Base-by-base conservation (phyloP, 2,329 filamentous ascomycete species). In the Calonectria pauciramosa region DNA sequence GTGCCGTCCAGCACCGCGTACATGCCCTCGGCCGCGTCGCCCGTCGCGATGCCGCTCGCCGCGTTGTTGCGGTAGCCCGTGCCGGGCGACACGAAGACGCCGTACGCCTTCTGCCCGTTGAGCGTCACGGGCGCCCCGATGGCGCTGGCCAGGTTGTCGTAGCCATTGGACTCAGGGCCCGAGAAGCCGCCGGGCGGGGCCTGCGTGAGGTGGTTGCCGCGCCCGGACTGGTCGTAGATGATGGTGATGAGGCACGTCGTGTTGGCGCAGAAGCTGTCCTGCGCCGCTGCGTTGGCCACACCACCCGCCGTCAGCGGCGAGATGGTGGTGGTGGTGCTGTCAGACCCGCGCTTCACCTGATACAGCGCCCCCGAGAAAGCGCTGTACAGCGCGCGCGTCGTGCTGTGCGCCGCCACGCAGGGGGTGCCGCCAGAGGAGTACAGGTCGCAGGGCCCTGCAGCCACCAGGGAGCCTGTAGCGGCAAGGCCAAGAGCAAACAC, bases 161-260 rank as follows among this genome's bases (percentile, higher is more conserved):
- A 90, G 60, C 91, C 91, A 79, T 89, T 87, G 38, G 86, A 54
- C 30, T 90, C 90, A 0, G 91, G 91, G 13, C 92, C 92, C 0
- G 79, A 83, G 78, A 90, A 92, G 1, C 91, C 92, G 0, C 89
- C 88, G 0, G 90, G 90, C 16, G 81, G 81, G 2, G 92, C 92
- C 76, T 91, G 91, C 0, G 89, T 92, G 4, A 94, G 90, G 78
- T 94, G 90, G 75, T 94, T 94, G 0, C 87, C 87, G 1, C 83
- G 83, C 69, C 91, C 91, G 16, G 92, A 92, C 83, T 94, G 92
- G 81, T 94, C 92, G 80, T 93, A 93, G 68, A 93, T 92, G 78
- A 90, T 87, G 0, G 88, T 89, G 80, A 94, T 93, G 30, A 92
- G 84, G 79, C 92, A 94, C 16, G 91, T 93, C 0, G 91, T 93